Evolutionary conservation across 768 basidiomycete genomes (phyloP), one percentile per base, ranked within the genome.

Genomic region (Sutorius australiensis): DNA sequence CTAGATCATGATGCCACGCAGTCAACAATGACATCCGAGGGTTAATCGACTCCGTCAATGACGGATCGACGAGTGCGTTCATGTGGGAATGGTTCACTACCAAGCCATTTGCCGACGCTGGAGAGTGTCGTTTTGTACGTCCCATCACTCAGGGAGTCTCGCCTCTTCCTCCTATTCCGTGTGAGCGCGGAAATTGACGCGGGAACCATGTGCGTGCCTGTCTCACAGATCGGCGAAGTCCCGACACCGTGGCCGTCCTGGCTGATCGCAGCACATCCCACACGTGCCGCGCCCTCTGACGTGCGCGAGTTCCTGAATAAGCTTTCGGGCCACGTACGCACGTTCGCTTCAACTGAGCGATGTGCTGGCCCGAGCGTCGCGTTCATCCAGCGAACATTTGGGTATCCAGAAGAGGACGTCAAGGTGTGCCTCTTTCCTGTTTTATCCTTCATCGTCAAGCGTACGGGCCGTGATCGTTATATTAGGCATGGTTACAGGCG

Each of bases 171-270:
- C 8, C 17, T 8, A 33, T 19, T 46, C 31, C 32, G 14, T 16
- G 32, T 21, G 32, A 24, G 21, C 13, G 19, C 21, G 46, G 24
- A 47, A 6, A 27, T 17, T 36, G 21, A 36, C 27, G 16, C 1
- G 5, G 5, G 24, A 5, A 36, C 33, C 14, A n/a, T 24, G 5
- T 11, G 21, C 16, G 16, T 27, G 2, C 4, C 24, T 46, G 10
- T 13, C n/a, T 31, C 10, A 4, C 39, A 92, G 89, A 91, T 92
- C 57, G 87, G 89, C 13, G 84, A 87, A 9, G 85, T 92, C 6
- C 85, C 86, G 34, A 98, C 95, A 0, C 95, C 95, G 0, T 99
- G 95, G 95, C 91, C 94, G 13, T 95, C 92, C 0, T 99, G 95
- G 95, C 73, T 91, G 53, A 90, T 98, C 63, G 95, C 91, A 24